Base-by-base conservation (phyloP, 1,284 basidiomycete genomes). In the Schizophyllum commune region DNA sequence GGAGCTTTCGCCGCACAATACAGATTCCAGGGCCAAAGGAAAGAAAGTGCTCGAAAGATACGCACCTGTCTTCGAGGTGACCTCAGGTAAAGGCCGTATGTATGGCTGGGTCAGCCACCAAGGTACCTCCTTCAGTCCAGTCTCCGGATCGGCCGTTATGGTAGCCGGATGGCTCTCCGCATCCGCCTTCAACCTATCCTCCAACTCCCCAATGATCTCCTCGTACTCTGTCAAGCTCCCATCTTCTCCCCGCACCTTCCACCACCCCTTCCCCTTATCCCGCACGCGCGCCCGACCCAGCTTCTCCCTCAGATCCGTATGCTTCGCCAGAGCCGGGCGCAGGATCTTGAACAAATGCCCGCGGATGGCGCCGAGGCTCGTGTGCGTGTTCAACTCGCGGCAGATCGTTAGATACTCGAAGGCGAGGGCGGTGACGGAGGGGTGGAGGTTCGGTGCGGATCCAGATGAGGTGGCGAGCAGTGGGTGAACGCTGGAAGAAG, bases 321-420 rank as follows among this genome's bases (percentile, higher is more conserved):
- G 86, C 39, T 79, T 71, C 19, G 76, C 79, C 33, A 98, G 76
- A 0, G 88, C 89, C 0, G 94, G 92, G 0, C 90, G 85, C 74
- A 97, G 84, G 22, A 98, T 75, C 71, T 96, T 94, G 83, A 98
- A 98, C 33, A 99, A 71, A 70, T 99, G 96, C 0, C 92, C 89
- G 71, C 97, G 96, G 66, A 98, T 83, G 0, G 92, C 92, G 64
- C 88, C 88, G 33, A 81, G 72, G 1, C 82, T 71, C 2, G 95
- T 96, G 1, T 81, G 79, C 1, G 94, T 96, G 68, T 84, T 80
- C 19, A 95, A 82, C 0, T 76, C 71, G 39, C 79, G 77, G 4
- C 95, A 92, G 65, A 98, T 94, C 55, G 83, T 80, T 56, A 98
- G 82, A 71, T 99, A 99, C 67, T 97, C 92, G 7, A 88, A 75